Evolutionary conservation across 495 filamentous ascomycete species (phyloP), one percentile per base, ranked within the genome.

Genomic region (Chaetomidium leptoderma): DNA sequence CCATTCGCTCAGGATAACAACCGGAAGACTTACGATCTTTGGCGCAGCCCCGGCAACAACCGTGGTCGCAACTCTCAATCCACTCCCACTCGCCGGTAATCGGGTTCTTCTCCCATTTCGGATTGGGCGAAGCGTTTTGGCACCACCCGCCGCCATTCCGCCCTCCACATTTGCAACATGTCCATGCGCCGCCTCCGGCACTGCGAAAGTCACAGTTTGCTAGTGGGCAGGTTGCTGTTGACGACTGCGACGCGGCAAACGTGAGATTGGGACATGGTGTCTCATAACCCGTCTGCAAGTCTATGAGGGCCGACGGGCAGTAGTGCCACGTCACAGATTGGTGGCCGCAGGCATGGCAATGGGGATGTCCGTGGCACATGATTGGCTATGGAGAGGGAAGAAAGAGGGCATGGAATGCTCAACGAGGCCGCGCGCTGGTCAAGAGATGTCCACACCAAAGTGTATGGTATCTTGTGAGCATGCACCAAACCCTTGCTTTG

Each of bases 361-460:
- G 71, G 53, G 74, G 73, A 40, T 74, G 73, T 49, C 74, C 73
- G 66, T 74, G 69, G 36, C 74, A 77, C 74, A 77, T 77, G 49
- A 43, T 63, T 58, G 60, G 14, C 1, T 35, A 33, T 33, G 26
- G 3, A 37, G 23, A 37, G 32, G 11, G 8, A 37, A 33, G 35
- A 21, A 14, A 27, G 24, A 40, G 26, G 43, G 33, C 27, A 9
- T 24, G 0, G 23, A 39, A 29, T 10, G 19, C 24, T 23, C 9
- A 40, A 30, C 6, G 21, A 36, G 21, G 30, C 4, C 6, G 29
- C 19, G 52, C 26, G 21, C 4, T 13, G n/a, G n/a, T n/a, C 51
- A 43, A 17, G 24, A 21, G 14, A 10, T 27, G 23, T 48, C 23
- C 4, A n/a, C 16, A 29, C 4, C 29, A 27, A 48, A 16, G 30